A percentile compares a stretch with the other conserved stretches of the same genome.
These are phyloP conservation scores for Cyclotella choctawhatcheeana DNA, from an alignment of 108 stramenopile genomes.

Conservation along the genomic window DNA sequence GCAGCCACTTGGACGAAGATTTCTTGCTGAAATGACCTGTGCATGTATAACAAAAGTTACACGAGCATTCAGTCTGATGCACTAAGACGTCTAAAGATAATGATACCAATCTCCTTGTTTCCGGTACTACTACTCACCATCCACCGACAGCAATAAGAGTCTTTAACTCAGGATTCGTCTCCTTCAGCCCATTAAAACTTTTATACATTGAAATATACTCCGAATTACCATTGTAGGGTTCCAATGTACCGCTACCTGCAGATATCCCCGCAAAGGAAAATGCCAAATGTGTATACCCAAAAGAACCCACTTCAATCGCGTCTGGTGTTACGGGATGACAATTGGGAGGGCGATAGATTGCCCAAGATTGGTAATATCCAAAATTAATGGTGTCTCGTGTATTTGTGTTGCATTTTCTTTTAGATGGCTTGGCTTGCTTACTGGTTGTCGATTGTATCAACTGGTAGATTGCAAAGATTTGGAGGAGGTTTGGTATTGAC, in stretches of 20 bases:
- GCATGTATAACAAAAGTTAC: too few relatives aligned
- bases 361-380: slow-evolving; percentile 50
- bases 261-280: slow-evolving; percentile 36
- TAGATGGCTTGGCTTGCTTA: too few relatives aligned
- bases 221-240: slow-evolving; percentile 30
- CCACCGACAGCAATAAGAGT: slow-evolving; percentile 49
- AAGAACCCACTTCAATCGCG: slow-evolving; percentile 24
- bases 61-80: too few relatives aligned
- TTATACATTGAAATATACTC: slow-evolving; percentile 15
- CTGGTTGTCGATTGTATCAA: too few relatives aligned
- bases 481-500: not conserved
- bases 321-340: slow-evolving; percentile 34
- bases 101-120: too few relatives aligned
- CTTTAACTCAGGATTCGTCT: slow-evolving; percentile 28
- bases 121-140: too few relatives aligned
- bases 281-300: slow-evolving; percentile 48
- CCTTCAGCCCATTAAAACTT: slow-evolving; percentile 31
- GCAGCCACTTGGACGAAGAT: slow-evolving; percentile 23
- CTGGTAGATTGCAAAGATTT: not conserved
- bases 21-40: slow-evolving; percentile 33
- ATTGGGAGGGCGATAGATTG: slow-evolving; percentile 20
- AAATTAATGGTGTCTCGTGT: slow-evolving; percentile 35
- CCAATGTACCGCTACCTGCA: not conserved
- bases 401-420: not conserved
- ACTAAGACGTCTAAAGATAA: too few relatives aligned